These are phyloP conservation scores for Pseudogymnoascus sp. DNA, from an alignment of 2,329 filamentous ascomycete genomes.

Conservation along the genomic window DNA sequence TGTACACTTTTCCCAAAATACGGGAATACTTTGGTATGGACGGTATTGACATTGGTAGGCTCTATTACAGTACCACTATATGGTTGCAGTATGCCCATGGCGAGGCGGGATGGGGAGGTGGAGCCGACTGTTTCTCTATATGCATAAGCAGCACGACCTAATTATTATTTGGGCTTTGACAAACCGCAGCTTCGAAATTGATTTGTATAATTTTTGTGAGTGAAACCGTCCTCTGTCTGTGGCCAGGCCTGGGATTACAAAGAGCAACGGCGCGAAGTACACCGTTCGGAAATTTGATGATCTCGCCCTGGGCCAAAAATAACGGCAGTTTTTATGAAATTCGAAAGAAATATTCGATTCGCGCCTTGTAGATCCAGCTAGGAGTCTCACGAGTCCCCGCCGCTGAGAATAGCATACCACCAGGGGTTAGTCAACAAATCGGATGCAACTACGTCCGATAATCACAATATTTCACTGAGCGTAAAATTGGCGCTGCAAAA, in stretches of 20 bases:
- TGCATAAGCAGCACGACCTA: not conserved
- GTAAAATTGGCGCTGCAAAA: not conserved
- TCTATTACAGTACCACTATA: too few relatives aligned
- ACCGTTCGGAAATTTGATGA: constrained; percentile 1
- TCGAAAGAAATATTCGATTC: not conserved
- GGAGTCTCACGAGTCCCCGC: constrained; percentile 2
- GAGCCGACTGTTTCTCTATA: not conserved
- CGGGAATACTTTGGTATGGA: not conserved
- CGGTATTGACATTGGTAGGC: too few relatives aligned
- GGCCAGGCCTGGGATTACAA: not conserved
- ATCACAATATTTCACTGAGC: not conserved
- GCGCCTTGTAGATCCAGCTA: not conserved
- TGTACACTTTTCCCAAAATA: not conserved
- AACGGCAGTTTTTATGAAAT: constrained; percentile 2
- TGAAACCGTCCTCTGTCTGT: not conserved
- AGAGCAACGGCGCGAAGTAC: not conserved
- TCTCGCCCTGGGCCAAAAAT: not conserved
- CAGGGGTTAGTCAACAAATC: not conserved
- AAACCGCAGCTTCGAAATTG: not conserved
- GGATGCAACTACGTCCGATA: not conserved
- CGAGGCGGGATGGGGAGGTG: not conserved
- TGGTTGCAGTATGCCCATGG: not conserved
- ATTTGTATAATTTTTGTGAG: not conserved
- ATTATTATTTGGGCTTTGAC: not conserved
- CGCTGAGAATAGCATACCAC: constrained; percentile 1